Conservation (phyloP, 495 filamentous ascomycete species). For the Aspergillus sparsus region DNA sequence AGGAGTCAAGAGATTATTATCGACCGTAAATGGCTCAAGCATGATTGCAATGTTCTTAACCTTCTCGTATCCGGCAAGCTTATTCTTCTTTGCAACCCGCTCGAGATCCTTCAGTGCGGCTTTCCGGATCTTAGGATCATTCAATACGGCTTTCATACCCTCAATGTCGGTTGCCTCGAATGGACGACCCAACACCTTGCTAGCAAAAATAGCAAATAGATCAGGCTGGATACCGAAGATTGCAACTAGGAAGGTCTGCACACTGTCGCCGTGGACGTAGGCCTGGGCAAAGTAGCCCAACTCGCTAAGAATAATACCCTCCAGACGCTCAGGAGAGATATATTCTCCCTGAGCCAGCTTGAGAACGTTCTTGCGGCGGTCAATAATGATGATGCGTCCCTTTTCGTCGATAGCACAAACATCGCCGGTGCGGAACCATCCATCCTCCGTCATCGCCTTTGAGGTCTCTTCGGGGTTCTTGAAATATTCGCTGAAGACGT, state of each 20-base stretch:
- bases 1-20: constrained; percentile 92
- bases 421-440: constrained; percentile 97
- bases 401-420: constrained; percentile 79
- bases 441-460: constrained; percentile 80
- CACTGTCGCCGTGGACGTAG: constrained; percentile 88
- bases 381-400: constrained; percentile 90
- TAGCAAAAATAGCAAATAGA: constrained; percentile 74
- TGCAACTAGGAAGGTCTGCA: constrained; percentile 79
- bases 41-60: constrained; percentile 73
- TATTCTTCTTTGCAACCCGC: constrained; percentile 75
- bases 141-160: constrained; percentile 64
- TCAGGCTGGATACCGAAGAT: constrained; percentile 86
- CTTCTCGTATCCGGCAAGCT: constrained; percentile 87
- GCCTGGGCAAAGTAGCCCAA: constrained; percentile 73
- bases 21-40: constrained; percentile 88
- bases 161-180: constrained; percentile 63
- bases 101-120: constrained; percentile 81
- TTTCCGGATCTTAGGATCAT: constrained; percentile 67
- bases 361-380: constrained; percentile 96
- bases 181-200: constrained; percentile 67
- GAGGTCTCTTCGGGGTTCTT: constrained; percentile 83
- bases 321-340: constrained; percentile 93
- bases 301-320: constrained; percentile 87
- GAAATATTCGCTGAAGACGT: constrained; percentile 82
- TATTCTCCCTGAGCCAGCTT: constrained; percentile 98